Evolutionary conservation across 768 basidiomycete genomes (phyloP), one percentile per base, ranked within the genome.

Genomic region (Lactarius trivialis): DNA sequence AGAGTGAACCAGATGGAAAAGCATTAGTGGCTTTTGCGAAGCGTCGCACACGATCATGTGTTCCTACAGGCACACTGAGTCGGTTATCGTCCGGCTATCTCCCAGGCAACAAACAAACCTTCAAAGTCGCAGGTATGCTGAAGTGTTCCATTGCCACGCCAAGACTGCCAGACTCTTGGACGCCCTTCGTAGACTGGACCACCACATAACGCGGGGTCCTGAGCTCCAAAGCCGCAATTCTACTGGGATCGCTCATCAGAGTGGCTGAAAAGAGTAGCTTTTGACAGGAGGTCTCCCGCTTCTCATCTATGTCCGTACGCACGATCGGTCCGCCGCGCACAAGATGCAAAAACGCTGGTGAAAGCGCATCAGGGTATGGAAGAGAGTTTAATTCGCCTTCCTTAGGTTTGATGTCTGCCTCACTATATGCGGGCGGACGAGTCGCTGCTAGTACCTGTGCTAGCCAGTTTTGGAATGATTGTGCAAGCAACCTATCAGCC

Each of bases 261-360:
- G 97, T 99, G 0, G 97, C 97, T 11, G 94, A 97, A 76, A 99
- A 97, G 8, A 99, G 78, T 4, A 99, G 79, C 70, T 98, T 98
- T 71, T 98, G 96, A 68, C 95, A 97, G 6, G 88, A 88, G 4
- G 82, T 73, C 45, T 77, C 76, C 68, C 76, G 83, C 51, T 69
- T 71, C 70, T 90, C 90, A 55, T 81, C 79, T 41, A 84, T 65
- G 58, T 85, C 85, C 3, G 80, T 77, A 4, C 76, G 74, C 34
- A 77, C 63, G 54, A 74, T 67, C 0, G 81, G 77, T 37, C 75
- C 70, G 5, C 75, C 73, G 39, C 77, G 74, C 24, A 76, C 69
- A 32, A 77, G 65, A 61, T 73, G 76, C 11, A 82, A 72, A 71
- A 83, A 84, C 7, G 82, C 76, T 2, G 91, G 89, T 0, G 90